Percentiles rank a stretch among this genome's conserved stretches.
These are phyloP conservation scores for Luvunga scandens DNA, from an alignment of 345 rosid genomes.

Conservation along the genomic window DNA sequence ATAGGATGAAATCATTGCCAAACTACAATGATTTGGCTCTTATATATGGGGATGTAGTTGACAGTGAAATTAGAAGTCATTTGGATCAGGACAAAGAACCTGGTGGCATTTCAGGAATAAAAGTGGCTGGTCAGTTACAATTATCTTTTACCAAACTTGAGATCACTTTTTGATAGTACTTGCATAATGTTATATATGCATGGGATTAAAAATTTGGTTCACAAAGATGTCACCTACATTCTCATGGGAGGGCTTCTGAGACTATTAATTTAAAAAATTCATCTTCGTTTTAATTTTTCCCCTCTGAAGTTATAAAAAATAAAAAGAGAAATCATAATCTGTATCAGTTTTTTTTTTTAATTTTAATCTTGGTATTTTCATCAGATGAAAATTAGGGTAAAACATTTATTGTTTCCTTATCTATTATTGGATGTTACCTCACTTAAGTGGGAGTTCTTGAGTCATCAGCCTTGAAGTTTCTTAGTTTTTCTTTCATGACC, in stretches of 20 bases:
- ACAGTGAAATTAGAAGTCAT: conserved; percentile 23
- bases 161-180: background rate
- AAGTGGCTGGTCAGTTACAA: conserved; percentile 34
- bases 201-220: background rate
- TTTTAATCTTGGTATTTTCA: background rate
- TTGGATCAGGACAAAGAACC: conserved; percentile 37
- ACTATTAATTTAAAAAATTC: background rate
- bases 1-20: conserved; percentile 64
- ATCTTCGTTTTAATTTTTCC: background rate
- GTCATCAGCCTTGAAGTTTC: background rate
- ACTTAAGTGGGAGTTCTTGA: background rate
- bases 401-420: background rate
- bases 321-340: background rate
- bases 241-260: background rate
- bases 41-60: conserved; percentile 43
- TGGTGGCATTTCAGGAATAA: conserved; percentile 29
- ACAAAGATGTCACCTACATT: background rate
- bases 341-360: background rate
- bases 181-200: background rate
- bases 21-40: conserved; percentile 64
- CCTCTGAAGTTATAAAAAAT: background rate
- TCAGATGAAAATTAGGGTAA: background rate
- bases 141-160: conserved; percentile 8
- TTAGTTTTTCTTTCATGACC: background rate
- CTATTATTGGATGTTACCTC: background rate